phyloP scores from a whole-genome alignment of 2,329 filamentous ascomycete genomes.

The Beauveria sp. region DNA sequence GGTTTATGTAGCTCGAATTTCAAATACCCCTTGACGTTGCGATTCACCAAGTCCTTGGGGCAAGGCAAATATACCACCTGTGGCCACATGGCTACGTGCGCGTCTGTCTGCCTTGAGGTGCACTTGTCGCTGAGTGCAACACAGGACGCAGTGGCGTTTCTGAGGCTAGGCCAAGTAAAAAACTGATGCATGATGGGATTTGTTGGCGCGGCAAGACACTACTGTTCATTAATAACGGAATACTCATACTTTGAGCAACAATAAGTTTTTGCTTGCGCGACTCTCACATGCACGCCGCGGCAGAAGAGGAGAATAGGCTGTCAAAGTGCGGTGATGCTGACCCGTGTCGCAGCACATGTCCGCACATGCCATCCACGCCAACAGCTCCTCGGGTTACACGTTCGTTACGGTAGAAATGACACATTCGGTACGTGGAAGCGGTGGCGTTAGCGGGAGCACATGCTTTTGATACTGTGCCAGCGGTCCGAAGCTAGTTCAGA shows the following conservation, averaged over 20 bases:
- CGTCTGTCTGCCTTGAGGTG: no score
- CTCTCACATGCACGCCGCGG: slow-evolving; percentile 1
- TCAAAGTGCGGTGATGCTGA: neutral
- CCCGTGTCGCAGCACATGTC: neutral
- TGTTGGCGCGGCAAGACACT: no score
- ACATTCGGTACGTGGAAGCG: neutral
- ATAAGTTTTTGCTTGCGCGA: neutral
- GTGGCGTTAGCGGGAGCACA: neutral
- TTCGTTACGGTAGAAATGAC: neutral
- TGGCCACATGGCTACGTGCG: no score
- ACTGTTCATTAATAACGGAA: neutral
- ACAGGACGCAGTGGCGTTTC: no score
- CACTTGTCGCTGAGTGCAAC: no score
- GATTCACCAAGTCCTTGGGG: no score
- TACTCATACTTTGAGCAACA: neutral
- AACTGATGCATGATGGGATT: no score
- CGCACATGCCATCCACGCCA: neutral
- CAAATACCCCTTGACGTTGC: no score
- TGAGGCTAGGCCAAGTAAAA: no score
- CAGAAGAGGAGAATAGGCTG: neutral
- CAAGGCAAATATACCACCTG: no score
- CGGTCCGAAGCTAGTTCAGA: neutral
- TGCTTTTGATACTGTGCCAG: neutral
- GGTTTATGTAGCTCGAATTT: no score
- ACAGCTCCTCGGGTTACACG: neutral